phyloP scores from a whole-genome alignment of 208 protist species.

The Crithidia bombi region DNA sequence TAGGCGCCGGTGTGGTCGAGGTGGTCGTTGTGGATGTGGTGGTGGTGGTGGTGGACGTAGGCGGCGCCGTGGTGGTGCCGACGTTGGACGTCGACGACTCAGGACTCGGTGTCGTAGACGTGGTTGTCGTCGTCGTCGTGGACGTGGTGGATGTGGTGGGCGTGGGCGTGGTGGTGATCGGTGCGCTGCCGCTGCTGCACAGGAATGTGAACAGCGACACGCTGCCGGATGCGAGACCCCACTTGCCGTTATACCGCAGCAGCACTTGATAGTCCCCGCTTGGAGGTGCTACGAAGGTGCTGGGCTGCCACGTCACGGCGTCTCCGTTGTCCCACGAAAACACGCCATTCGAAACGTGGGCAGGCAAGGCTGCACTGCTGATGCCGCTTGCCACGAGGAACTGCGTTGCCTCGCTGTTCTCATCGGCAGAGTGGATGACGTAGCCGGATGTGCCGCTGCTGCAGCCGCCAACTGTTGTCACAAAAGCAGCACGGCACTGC shows the following conservation, averaged over 20 bases:
- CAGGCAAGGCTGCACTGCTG: constrained; percentile 42
- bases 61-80: constrained; percentile 16
- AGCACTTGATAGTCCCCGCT: constrained; percentile 35
- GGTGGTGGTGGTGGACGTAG: constrained; percentile 1
- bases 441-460: constrained; percentile 23
- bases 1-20: constrained; percentile 23
- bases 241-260: constrained; percentile 41
- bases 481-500: constrained; percentile 20
- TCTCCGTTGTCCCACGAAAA: constrained; percentile 45
- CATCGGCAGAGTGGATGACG: constrained; percentile 22
- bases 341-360: constrained; percentile 32
- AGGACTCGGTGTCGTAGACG: constrained; percentile 7
- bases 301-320: constrained; percentile 37
- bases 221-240: constrained; percentile 30
- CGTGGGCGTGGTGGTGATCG: constrained; percentile 14
- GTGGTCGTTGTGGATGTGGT: constrained; percentile 26
- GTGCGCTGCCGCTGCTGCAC: constrained; percentile 35
- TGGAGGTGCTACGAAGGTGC: constrained; percentile 21
- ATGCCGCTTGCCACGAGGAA: constrained; percentile 37
- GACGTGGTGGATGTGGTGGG: constrained; percentile 30
- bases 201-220: constrained; percentile 36
- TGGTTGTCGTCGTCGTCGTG: constrained; percentile 10
- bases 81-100: constrained; percentile 2
- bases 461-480: constrained; percentile 17
- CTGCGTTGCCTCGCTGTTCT: constrained; percentile 43